Evolutionary conservation across 2,329 filamentous ascomycete species (phyloP), one percentile per base, ranked within the genome.

Genomic region (Hypoxylon sp.): DNA sequence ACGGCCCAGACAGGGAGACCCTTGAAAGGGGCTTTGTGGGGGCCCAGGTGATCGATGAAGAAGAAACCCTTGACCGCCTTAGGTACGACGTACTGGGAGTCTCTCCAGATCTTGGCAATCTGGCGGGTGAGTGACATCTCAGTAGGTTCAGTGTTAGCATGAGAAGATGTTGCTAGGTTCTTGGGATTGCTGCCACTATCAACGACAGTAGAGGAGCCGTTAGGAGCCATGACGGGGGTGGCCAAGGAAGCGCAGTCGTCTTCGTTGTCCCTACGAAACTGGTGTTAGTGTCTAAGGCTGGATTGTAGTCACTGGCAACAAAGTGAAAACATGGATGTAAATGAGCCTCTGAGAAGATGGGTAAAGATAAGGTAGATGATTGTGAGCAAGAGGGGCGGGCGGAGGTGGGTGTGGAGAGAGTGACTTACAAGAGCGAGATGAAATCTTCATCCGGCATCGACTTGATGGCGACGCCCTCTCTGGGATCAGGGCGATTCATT

Each of bases 1-100:
- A 63, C 60, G 7, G 60, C 53, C 61, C 61, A 63, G 6, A 17
- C n/a, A 5, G 53, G 61, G 1, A 63, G 37, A 3, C 53, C 61
- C 32, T 57, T 27, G 15, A 63, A 63, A 2, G 27, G n/a, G 8
- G 3, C 35, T n/a, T 53, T 5, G 27, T 6, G 35, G 4, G 15
- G 7, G 2, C 61, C 53, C 11, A 37, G 11, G 8, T 46, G 21
- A 35, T 63, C 46, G 2, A 46, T 8, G 4, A n/a, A 27, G 15
- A 63, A 63, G 2, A 63, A 10, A 3, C 17, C 37, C 7, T 63
- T 32, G 3, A 47, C 4, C 17, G 39, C 39, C 19, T 17, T 31
- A 35, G 24, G 6, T 4, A 31, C 32, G 3, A n/a, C 10, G 10
- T 24, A 7, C 10, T 27, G 2, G 44, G 24, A 21, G 3, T 19